Evolutionary conservation across 352 stramenopile species (phyloP), one percentile per base, ranked within the genome.

Genomic region (Globisporangium takayamanum): DNA sequence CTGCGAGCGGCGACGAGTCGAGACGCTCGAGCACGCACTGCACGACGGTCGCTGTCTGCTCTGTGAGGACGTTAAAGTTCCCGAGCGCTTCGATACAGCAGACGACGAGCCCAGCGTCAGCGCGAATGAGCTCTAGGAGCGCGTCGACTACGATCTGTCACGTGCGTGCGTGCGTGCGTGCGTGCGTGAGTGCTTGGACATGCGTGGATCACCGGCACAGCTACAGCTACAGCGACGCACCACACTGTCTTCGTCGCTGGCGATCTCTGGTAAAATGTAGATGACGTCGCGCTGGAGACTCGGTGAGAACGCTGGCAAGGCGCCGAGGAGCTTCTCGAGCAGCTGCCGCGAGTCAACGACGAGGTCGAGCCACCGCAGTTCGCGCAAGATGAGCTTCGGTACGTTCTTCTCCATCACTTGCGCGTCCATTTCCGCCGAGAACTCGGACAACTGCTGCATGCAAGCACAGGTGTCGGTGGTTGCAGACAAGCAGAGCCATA

Each of bases 221-320:
- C 22, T 22, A 22, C 22, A 22, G 22, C 22, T 33, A 33, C 28
- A 12, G 11, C 14, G 15, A 47, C 61, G 25, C 65, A 80, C 68
- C 55, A 62, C 25, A 0, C 59, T 54, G 45, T 88, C 70, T 53
- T 74, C 64, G 59, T 88, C 78, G 53, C 67, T 66, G 5, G 76
- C 73, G 47, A 88, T 74, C 54, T 88, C 78, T 3, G 78, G 78
- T 22, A 88, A 39, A 53, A 88, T 81, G 60, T 83, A 83, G 63
- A 88, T 87, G 48, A 88, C 66, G 25, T 88, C 76, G n/a, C 67
- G 68, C 57, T 85, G 78, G 22, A 87, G 61, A 41, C 63, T 67
- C 39, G 69, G 25, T 5, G 73, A 64, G 49, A 84, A 84, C 25
- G 70, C 69, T 5, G 64, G 70, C 28, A 88, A 50, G n/a, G 75